Evolutionary conservation across 768 basidiomycete genomes (phyloP).

Genomic region (Lactarius deliciosus): DNA sequence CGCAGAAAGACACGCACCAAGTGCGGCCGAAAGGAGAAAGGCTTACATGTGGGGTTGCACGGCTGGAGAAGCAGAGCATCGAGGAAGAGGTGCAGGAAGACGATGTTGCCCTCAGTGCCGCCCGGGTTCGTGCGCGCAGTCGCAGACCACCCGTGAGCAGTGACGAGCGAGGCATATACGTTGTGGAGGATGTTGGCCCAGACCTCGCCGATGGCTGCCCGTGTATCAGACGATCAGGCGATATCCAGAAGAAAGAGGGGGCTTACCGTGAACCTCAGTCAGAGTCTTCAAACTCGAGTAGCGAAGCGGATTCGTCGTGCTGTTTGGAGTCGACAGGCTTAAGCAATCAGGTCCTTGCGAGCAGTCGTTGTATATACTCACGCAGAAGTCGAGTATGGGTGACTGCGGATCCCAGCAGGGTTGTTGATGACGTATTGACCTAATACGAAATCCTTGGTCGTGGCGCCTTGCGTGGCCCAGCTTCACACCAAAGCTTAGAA

Average conservation of each 20-base stretch:
- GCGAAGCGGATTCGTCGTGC: conserved; percentile 43
- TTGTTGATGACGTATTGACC: conserved; percentile 57
- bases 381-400: conserved; percentile 57
- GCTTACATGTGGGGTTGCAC: conserved; percentile 51
- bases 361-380: conserved; percentile 38
- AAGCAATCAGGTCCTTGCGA: conserved; percentile 16
- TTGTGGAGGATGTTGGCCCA: conserved; percentile 48
- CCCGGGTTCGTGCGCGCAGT: conserved; percentile 44
- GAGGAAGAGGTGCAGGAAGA: conserved; percentile 53
- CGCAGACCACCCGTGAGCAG: conserved; percentile 33
- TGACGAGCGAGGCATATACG: conserved; percentile 38
- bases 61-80: conserved; percentile 49
- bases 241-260: conserved; percentile 15
- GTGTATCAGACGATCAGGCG: not conserved
- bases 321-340: conserved; percentile 15
- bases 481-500: conserved; percentile 23
- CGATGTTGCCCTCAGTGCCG: conserved; percentile 46
- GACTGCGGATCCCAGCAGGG: conserved; percentile 51
- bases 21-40: not conserved
- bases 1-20: not conserved
- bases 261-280: conserved; percentile 49
- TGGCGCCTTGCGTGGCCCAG: conserved; percentile 41
- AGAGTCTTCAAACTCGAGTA: conserved; percentile 42
- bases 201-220: conserved; percentile 55
- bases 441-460: conserved; percentile 39